A percentile compares a stretch with the other conserved stretches of the same genome.
These are phyloP conservation scores for Artemisia argyi DNA, from an alignment of 129 eudicot species.

Conservation along the genomic window DNA sequence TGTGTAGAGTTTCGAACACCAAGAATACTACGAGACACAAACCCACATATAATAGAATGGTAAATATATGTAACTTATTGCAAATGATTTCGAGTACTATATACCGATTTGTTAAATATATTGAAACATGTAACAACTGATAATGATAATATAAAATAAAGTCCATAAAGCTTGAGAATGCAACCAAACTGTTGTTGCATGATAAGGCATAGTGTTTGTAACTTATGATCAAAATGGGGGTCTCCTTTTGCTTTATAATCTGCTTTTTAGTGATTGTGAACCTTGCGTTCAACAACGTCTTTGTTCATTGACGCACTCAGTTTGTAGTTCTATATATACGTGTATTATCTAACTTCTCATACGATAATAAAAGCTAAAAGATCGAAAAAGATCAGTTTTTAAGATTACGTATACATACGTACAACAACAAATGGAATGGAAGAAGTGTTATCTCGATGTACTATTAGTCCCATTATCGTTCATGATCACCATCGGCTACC, in stretches of 20 bases:
- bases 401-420: neutral
- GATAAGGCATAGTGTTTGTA: conserved; percentile 34
- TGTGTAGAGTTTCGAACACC: too few relatives aligned
- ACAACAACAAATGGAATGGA: conserved; percentile 74
- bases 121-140: neutral
- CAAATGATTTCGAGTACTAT: too few relatives aligned
- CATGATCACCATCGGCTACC: conserved; percentile 50
- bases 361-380: neutral
- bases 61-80: too few relatives aligned
- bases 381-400: neutral
- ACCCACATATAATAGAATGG: too few relatives aligned
- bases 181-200: conserved; percentile 27
- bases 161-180: conserved; percentile 17
- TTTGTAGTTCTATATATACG: conserved; percentile 15
- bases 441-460: conserved; percentile 73
- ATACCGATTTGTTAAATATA: neutral
- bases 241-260: conserved; percentile 27
- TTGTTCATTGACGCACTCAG: conserved; percentile 25
- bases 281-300: conserved; percentile 40
- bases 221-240: conserved; percentile 21
- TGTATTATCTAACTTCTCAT: neutral
- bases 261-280: conserved; percentile 31
- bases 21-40: too few relatives aligned
- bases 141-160: conserved; percentile 14
- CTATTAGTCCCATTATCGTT: conserved; percentile 70